Conservation (phyloP, 768 basidiomycete species). For the Cystofilobasidium ferigula region DNA sequence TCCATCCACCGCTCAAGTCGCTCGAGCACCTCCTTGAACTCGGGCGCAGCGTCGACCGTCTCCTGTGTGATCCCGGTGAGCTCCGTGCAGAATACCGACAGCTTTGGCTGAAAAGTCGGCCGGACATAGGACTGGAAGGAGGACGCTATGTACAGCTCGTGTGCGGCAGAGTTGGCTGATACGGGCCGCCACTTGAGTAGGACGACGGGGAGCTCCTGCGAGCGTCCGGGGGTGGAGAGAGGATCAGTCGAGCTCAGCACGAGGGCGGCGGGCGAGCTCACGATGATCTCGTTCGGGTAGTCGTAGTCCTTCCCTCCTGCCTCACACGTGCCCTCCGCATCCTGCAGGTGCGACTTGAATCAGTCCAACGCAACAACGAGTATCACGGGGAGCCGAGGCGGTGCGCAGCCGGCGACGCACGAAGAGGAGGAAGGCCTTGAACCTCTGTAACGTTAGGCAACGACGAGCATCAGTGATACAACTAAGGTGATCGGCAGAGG, state of each 20-base stretch:
- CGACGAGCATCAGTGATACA: slow-evolving; percentile 9
- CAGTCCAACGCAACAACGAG: too few species aligned
- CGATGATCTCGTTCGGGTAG: slow-evolving; percentile 94
- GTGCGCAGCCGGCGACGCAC: background rate
- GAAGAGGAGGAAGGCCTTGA: slow-evolving; percentile 71
- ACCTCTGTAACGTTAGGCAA: slow-evolving; percentile 31
- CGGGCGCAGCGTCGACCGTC: slow-evolving; percentile 67
- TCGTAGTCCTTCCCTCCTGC: slow-evolving; percentile 54
- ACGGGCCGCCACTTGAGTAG: slow-evolving; percentile 57
- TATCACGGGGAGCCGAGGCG: too few species aligned
- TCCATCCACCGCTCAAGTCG: slow-evolving; percentile 58
- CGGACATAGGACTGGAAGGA: slow-evolving; percentile 81
- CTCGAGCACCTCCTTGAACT: slow-evolving; percentile 58
- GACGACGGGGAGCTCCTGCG: slow-evolving; percentile 84
- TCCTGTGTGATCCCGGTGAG: slow-evolving; percentile 89
- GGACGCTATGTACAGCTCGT: slow-evolving; percentile 53
- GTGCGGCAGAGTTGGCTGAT: background rate
- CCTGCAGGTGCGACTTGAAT: too few species aligned
- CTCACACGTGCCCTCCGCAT: slow-evolving; percentile 75
- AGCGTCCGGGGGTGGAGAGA: slow-evolving; percentile 7
- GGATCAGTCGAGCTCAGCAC: background rate
- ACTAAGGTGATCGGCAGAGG: too few species aligned
- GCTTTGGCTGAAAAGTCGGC: slow-evolving; percentile 71
- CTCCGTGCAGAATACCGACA: slow-evolving; percentile 71
- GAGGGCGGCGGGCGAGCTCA: slow-evolving; percentile 41